Conservation (phyloP, 805 yeast genomes). For the Candida saitoana region DNA sequence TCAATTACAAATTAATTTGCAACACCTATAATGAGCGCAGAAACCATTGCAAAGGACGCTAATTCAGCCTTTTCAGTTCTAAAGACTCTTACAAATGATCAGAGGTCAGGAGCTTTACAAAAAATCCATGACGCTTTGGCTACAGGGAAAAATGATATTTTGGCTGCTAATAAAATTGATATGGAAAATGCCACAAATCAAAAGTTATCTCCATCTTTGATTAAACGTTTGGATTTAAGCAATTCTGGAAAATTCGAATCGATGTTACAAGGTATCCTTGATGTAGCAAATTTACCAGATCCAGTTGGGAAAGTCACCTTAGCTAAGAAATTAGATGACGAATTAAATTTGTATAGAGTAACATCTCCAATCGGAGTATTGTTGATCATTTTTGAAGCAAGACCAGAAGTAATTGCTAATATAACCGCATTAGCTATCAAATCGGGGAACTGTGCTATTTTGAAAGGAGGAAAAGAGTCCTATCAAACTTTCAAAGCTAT, state of each 20-base stretch:
- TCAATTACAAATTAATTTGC: neutral
- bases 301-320: conserved; percentile 89
- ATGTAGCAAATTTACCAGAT: conserved; percentile 83
- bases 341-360: conserved; percentile 74
- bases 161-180: conserved; percentile 72
- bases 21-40: conserved; percentile 45
- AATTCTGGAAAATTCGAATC: conserved; percentile 82
- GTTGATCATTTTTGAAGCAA: conserved; percentile 86
- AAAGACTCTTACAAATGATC: conserved; percentile 70
- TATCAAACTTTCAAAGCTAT: conserved; percentile 77
- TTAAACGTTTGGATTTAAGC: conserved; percentile 80
- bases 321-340: conserved; percentile 83
- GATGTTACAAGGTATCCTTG: conserved; percentile 92
- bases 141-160: conserved; percentile 54
- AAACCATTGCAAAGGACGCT: conserved; percentile 74
- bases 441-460: conserved; percentile 93
- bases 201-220: conserved; percentile 62
- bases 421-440: conserved; percentile 93
- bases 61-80: conserved; percentile 78
- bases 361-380: conserved; percentile 95
- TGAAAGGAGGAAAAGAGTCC: conserved; percentile 97
- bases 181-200: conserved; percentile 62
- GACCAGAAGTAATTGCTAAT: conserved; percentile 98
- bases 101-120: conserved; percentile 68
- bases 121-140: conserved; percentile 68